These are phyloP conservation scores for Dioszegia aurantiaca DNA, from an alignment of 768 basidiomycete genomes.

Conservation along the genomic window DNA sequence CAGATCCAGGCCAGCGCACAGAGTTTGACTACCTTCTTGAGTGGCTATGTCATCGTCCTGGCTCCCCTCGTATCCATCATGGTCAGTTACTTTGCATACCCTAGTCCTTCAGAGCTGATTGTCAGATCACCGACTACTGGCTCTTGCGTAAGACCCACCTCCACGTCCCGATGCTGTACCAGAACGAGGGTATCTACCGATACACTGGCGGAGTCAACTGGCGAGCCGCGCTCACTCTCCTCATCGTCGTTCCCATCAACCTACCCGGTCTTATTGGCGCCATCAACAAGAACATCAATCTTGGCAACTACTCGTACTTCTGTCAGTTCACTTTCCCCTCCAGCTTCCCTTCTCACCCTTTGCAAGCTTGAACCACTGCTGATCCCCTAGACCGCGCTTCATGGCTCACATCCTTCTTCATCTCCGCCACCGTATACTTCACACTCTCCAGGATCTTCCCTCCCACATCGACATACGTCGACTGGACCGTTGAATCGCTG, in stretches of 20 bases:
- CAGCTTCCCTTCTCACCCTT: neutral
- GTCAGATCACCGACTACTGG: slow-evolving; percentile 62
- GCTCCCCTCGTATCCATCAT: slow-evolving; percentile 80
- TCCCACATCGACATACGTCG: slow-evolving; percentile 53
- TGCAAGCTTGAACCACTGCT: too few relatives aligned
- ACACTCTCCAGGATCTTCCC: slow-evolving; percentile 53
- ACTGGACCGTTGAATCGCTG: slow-evolving; percentile 39
- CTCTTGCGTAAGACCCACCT: slow-evolving; percentile 68
- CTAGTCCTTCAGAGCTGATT: slow-evolving; percentile 2
- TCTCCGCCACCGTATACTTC: slow-evolving; percentile 52
- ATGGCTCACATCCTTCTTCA: slow-evolving; percentile 49
- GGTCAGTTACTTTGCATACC: slow-evolving; percentile 51
- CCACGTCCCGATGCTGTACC: slow-evolving; percentile 81
- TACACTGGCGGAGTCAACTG: slow-evolving; percentile 78
- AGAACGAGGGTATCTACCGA: slow-evolving; percentile 72
- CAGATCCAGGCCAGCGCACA: slow-evolving; percentile 64
- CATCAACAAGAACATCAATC: slow-evolving; percentile 65
- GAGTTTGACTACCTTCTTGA: slow-evolving; percentile 27
- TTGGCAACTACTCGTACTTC: slow-evolving; percentile 73
- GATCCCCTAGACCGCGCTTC: slow-evolving; percentile 22
- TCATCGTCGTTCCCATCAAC: slow-evolving; percentile 67
- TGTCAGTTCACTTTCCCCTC: slow-evolving; percentile 56
- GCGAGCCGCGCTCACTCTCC: slow-evolving; percentile 68
- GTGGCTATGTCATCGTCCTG: slow-evolving; percentile 77
- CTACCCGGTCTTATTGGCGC: slow-evolving; percentile 74